Conservation (phyloP, 257 asterid genomes). For the Ophiorrhiza pumila region DNA sequence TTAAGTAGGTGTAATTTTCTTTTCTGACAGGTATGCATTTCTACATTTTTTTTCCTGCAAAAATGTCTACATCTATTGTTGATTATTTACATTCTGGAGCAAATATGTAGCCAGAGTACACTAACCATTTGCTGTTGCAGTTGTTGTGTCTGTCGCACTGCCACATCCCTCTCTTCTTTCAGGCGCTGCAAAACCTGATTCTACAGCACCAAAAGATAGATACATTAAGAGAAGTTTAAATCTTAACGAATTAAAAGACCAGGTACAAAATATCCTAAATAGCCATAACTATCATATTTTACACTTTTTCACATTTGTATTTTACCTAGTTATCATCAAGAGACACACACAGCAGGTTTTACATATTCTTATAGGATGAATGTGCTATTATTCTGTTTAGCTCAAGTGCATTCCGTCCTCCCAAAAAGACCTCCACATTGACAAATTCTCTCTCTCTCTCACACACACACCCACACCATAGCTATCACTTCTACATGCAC, state of each 20-base stretch:
- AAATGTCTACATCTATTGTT: too few species aligned
- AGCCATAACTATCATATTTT: not conserved
- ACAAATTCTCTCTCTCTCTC: not conserved
- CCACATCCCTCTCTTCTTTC: constrained; percentile 48
- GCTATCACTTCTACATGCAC: not conserved
- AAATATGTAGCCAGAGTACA: constrained; percentile 5
- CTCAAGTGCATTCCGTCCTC: too few species aligned
- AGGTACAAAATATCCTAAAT: not conserved
- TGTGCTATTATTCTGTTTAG: not conserved
- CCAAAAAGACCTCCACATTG: too few species aligned
- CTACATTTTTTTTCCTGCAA: too few species aligned
- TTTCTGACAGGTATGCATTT: not conserved
- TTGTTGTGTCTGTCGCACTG: constrained; percentile 38
- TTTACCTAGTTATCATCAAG: not conserved
- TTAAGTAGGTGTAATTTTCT: not conserved
- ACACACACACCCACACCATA: not conserved
- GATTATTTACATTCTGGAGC: not conserved
- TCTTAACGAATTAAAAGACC: not conserved
- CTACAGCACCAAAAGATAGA: constrained; percentile 17
- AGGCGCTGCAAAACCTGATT: constrained; percentile 37
- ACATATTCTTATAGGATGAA: not conserved
- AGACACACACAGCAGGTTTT: not conserved
- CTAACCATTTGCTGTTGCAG: constrained; percentile 48
- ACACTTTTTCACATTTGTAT: not conserved
- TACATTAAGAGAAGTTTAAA: constrained; percentile 2